A percentile compares a stretch with the other conserved stretches of the same genome.
Evolutionary conservation across 768 basidiomycete species (phyloP).

Genomic region (Grammothele lineata): DNA sequence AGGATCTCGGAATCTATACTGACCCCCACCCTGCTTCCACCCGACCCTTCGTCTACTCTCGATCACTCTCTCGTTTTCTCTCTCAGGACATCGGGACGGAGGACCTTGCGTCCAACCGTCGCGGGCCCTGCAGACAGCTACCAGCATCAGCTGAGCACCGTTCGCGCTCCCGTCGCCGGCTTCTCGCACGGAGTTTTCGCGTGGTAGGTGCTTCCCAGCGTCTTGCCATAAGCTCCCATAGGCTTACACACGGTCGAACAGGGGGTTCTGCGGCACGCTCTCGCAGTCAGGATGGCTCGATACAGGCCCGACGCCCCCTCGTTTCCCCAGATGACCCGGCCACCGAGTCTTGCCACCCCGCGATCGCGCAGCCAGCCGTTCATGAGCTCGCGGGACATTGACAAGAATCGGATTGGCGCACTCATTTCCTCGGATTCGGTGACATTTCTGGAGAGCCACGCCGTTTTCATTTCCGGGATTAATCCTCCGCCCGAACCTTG

Average conservation of each 20-base stretch:
- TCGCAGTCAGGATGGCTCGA: no score
- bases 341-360: background rate
- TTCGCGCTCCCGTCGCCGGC: slow-evolving; percentile 1
- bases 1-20: background rate
- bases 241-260: background rate
- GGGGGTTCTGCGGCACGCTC: no score
- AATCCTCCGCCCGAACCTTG: slow-evolving; percentile 7
- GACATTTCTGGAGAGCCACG: slow-evolving; percentile 8
- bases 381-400: background rate
- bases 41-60: no score
- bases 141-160: slow-evolving; percentile 10
- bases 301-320: no score
- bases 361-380: background rate
- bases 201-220: background rate
- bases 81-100: slow-evolving; percentile 6
- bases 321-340: no score
- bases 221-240: background rate
- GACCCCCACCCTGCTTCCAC: no score
- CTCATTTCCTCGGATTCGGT: slow-evolving; percentile 1
- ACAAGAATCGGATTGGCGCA: background rate
- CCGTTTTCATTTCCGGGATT: slow-evolving; percentile 16
- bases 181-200: slow-evolving; percentile 7
- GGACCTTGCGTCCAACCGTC: no score
- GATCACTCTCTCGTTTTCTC: background rate
- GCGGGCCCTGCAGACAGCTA: no score